phyloP scores from a whole-genome alignment of 2,329 filamentous ascomycete genomes.

The Epichloe baconii region DNA sequence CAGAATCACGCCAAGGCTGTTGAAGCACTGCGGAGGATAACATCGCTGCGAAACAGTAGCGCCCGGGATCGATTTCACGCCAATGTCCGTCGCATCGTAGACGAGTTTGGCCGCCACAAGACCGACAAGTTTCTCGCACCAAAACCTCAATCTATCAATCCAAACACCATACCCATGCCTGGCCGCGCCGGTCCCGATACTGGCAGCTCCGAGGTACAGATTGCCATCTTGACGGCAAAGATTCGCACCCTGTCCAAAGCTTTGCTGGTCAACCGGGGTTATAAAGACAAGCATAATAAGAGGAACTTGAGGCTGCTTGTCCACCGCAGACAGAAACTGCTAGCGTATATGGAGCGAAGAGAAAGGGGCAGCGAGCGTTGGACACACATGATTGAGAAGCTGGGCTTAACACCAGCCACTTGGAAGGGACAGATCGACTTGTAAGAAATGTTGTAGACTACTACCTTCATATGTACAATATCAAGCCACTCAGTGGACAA shows the following conservation, averaged over 20 bases:
- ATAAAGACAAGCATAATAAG: slow-evolving; percentile 90
- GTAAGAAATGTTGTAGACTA: slow-evolving; percentile 27
- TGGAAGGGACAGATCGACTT: slow-evolving; percentile 75
- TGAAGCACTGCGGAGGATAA: slow-evolving; percentile 68
- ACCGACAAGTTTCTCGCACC: slow-evolving; percentile 61
- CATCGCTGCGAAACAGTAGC: slow-evolving; percentile 62
- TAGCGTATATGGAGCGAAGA: slow-evolving; percentile 76
- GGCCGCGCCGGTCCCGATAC: slow-evolving; percentile 77
- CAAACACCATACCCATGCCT: slow-evolving; percentile 27
- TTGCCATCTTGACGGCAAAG: slow-evolving; percentile 87
- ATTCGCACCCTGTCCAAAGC: slow-evolving; percentile 69
- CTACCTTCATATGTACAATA: slow-evolving; percentile 38
- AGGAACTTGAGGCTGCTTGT: slow-evolving; percentile 74
- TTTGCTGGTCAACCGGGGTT: slow-evolving; percentile 51
- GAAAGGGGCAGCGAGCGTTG: slow-evolving; percentile 86
- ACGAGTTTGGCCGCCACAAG: slow-evolving; percentile 80
- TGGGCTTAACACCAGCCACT: slow-evolving; percentile 77
- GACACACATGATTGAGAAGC: slow-evolving; percentile 69
- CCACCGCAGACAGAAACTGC: slow-evolving; percentile 76
- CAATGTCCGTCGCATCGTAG: slow-evolving; percentile 74
- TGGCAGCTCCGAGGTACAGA: slow-evolving; percentile 93
- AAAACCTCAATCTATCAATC: slow-evolving; percentile 37
- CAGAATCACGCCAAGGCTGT: slow-evolving; percentile 52
- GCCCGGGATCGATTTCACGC: slow-evolving; percentile 66
- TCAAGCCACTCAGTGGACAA: slow-evolving; percentile 14